Evolutionary conservation across 768 basidiomycete genomes (phyloP), one percentile per base, ranked within the genome.

Genomic region (Termitomyces sp.): DNA sequence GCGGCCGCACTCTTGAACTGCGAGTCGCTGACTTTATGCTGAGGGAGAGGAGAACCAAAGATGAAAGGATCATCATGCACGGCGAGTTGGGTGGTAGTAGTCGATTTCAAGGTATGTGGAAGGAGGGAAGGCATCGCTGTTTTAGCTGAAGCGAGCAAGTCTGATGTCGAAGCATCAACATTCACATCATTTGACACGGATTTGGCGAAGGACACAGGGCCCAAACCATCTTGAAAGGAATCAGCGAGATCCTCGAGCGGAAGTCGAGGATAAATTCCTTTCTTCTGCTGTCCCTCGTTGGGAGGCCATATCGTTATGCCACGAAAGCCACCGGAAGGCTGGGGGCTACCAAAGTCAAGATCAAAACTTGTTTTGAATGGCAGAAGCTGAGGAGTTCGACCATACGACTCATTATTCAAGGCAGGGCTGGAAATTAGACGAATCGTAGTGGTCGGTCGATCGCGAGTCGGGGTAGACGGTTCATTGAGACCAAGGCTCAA

Each of bases 41-140:
- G 81, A 7, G 88, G 84, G 3, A 82, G 78, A 0, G 89, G 87
- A 0, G 91, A 92, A 28, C 91, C 91, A 65, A 93, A 93, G 23
- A 91, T 68, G 74, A 93, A 93, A 0, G 86, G 83, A 26, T 80
- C 70, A 12, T 64, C 70, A 12, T 64, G 55, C 0, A 48, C 63
- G 10, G 57, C 60, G 32, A 63, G 64, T 20, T 65, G 65, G 41
- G 61, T 71, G 10, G 72, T 66, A 40, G 66, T 57, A 23, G 64
- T 43, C 7, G 66, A 58, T 14, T 61, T 48, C 43, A 61, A 60
- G 26, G 66, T 38, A 6, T 57, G 53, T 30, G 57, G 43, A 46
- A 49, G 54, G 36, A 52, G 41, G 30, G 64, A 35, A 36, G 55
- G 53, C 35, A 33, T 43, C 10, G 40, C 36, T 23, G 50, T 48